Evolutionary conservation across 73 alveolate genomes (phyloP), one percentile per base, ranked within the genome.

Genomic region (Paramecium biaurelia): DNA sequence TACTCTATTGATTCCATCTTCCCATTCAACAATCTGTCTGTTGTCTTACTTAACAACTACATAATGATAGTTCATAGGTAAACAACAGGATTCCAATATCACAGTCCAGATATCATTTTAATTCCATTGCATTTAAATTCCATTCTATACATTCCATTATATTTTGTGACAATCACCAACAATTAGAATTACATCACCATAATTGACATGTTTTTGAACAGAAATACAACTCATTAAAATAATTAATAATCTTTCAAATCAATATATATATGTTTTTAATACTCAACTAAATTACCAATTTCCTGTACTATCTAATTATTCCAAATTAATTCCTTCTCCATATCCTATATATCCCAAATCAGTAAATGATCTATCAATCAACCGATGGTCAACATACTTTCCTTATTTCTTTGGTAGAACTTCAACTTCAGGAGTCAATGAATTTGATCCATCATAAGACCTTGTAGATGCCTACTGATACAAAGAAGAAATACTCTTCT

Each of bases 51-150:
- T 21, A 24, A 79, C 90, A 24, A 79, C 74, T 20, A 79, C 90
- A 79, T 79, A 79, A 8, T 53, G 45, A 21, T 79, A 79, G 5
- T 32, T 38, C 20, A 79, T 38, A 2, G 90, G 90, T 24, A 43
- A 42, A 18, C 47, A 79, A 79, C 59, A 72, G 3, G 38, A 67
- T 28, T 42, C 90, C 32, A 79, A n/a, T 42, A 26, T 79, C n/a
- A 63, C 74, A 30, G 53, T 24, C 90, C 90, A 79, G 28, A 79
- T 47, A 43, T 79, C 90, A 23, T 63, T 30, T 24, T 38, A 72
- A 45, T 79, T 79, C 90, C 90, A 79, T 79, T 79, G n/a, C 90
- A 74, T 74, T 37, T 74, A 15, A 37, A 74, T 74, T 28, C 87
- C 87, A 26, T 63, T 63, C 49, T 23, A 32, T 4, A 63, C 45